A percentile compares a stretch with the other conserved stretches of the same genome.
These are phyloP conservation scores for Ceratocystis cacaofunesta DNA, from an alignment of 2,329 filamentous ascomycete genomes.

Conservation along the genomic window DNA sequence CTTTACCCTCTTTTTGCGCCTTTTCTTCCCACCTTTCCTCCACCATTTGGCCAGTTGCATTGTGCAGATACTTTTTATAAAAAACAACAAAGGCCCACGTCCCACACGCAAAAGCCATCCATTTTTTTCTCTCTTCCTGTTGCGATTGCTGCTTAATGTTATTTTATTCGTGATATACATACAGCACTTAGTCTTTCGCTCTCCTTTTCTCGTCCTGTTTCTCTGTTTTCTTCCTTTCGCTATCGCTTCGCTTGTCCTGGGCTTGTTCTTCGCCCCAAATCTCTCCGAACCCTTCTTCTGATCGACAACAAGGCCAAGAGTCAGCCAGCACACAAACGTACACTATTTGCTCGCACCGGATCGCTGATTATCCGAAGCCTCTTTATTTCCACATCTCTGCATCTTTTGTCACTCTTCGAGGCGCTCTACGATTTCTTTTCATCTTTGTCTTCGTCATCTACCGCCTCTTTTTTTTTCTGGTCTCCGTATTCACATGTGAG, in stretches of 20 bases:
- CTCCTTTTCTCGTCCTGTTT: neutral
- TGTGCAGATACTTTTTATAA: neutral
- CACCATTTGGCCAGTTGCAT: neutral
- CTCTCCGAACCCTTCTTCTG: neutral
- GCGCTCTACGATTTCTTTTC: neutral
- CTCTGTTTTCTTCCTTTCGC: neutral
- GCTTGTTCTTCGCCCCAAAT: neutral
- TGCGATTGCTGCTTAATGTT: neutral
- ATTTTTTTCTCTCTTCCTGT: neutral
- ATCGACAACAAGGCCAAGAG: neutral
- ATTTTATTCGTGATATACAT: slow-evolving; percentile 2
- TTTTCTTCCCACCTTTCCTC: slow-evolving; percentile 6
- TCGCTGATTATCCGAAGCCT: neutral
- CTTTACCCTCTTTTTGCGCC: slow-evolving; percentile 5
- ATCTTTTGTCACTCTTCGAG: neutral
- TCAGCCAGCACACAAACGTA: neutral
- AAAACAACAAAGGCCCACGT: slow-evolving; percentile 9
- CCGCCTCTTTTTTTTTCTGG: neutral
- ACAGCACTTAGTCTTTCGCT: slow-evolving; percentile 1
- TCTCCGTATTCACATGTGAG: neutral
- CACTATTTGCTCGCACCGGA: neutral
- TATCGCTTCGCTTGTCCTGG: neutral
- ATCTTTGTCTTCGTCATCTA: neutral
- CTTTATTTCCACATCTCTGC: neutral
- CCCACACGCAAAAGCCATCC: neutral